Percentiles rank a stretch among this genome's conserved stretches.
phyloP scores from a whole-genome alignment of 495 filamentous ascomycete genomes.

The Aspergillus indologenus region DNA sequence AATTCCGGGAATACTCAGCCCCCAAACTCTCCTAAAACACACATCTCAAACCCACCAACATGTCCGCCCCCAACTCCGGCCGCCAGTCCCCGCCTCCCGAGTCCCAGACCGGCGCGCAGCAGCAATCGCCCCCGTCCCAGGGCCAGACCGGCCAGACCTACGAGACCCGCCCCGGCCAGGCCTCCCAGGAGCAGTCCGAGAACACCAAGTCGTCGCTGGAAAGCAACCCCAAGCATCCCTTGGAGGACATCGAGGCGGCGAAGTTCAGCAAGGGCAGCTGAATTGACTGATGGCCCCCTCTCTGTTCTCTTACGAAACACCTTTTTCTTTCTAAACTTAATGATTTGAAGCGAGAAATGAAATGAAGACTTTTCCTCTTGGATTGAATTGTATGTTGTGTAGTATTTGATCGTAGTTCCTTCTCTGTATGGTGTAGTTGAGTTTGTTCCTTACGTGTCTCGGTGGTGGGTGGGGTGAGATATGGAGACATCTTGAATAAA shows the following conservation, averaged over 20 bases:
- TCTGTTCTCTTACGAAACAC: background rate
- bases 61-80: slow-evolving; percentile 51
- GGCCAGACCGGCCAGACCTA: slow-evolving; percentile 53
- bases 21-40: background rate
- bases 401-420: no score
- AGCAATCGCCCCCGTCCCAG: slow-evolving; percentile 49
- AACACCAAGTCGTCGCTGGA: slow-evolving; percentile 26
- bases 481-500: no score
- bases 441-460: no score
- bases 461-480: no score
- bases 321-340: background rate
- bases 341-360: background rate
- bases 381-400: slow-evolving; percentile 11
- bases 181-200: slow-evolving; percentile 27
- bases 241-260: slow-evolving; percentile 65
- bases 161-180: slow-evolving; percentile 31
- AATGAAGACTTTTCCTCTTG: background rate
- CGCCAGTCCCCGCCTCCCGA: slow-evolving; percentile 82
- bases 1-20: background rate
- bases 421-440: no score
- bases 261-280: slow-evolving; percentile 54
- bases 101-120: slow-evolving; percentile 61
- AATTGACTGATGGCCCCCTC: background rate
- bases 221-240: slow-evolving; percentile 66
- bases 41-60: slow-evolving; percentile 17